Percentiles rank a stretch among this genome's conserved stretches.
Evolutionary conservation across 441 rosid species (phyloP).

Genomic region (Erodium chrysanthum): DNA sequence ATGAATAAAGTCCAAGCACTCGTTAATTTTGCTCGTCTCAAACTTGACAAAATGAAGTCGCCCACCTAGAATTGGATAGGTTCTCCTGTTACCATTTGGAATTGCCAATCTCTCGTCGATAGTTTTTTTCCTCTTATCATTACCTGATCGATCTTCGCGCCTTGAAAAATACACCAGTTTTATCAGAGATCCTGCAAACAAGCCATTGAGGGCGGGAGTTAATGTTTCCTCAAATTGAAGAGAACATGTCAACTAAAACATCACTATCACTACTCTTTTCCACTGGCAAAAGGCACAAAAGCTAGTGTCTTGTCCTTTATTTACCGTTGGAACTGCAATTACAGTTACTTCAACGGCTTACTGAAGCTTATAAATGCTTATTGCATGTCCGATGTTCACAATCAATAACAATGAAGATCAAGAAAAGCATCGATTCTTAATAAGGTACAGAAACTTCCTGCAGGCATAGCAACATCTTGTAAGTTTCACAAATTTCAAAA

Average conservation of each 20-base stretch:
- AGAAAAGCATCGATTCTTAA: background rate
- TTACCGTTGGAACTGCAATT: background rate
- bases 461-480: background rate
- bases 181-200: constrained; percentile 73
- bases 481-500: background rate
- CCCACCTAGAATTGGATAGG: constrained; percentile 94
- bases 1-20: constrained; percentile 83
- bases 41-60: constrained; percentile 96
- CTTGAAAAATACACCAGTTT: constrained; percentile 94
- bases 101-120: constrained; percentile 65
- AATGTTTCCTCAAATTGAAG: constrained; percentile 1
- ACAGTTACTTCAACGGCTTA: background rate
- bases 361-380: background rate
- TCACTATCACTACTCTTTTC: background rate
- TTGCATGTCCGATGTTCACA: background rate
- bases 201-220: background rate
- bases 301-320: background rate
- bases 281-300: constrained; percentile 2
- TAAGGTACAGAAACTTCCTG: background rate
- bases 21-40: constrained; percentile 81
- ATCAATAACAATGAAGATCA: background rate
- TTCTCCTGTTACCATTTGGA: constrained; percentile 68
- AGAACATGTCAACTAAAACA: background rate
- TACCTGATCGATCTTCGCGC: constrained; percentile 55
- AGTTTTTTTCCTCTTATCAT: constrained; percentile 62